phyloP scores from a whole-genome alignment of 1,284 basidiomycete species.

The Boletellus deceptivus region DNA sequence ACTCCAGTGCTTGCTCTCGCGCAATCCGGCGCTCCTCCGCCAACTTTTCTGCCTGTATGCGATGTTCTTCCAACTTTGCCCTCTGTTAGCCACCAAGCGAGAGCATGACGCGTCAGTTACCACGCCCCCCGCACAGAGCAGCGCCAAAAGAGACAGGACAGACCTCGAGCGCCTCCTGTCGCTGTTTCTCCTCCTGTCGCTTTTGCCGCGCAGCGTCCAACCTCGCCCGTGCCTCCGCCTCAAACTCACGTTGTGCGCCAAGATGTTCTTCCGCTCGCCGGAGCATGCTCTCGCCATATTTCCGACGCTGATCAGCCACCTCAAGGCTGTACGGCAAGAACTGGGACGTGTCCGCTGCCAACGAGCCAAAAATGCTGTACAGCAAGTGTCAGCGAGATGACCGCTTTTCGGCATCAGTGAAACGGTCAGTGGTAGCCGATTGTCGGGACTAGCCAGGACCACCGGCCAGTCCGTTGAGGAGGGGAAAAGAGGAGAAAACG shows the following conservation, averaged over 20 bases:
- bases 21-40: slow-evolving; percentile 72
- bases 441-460: no score
- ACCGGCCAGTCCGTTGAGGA: background rate
- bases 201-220: slow-evolving; percentile 71
- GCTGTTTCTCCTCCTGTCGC: slow-evolving; percentile 64
- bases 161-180: slow-evolving; percentile 60
- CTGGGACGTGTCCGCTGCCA: slow-evolving; percentile 70
- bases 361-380: slow-evolving; percentile 73
- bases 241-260: slow-evolving; percentile 69
- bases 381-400: no score
- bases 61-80: slow-evolving; percentile 55
- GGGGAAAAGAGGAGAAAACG: slow-evolving; percentile 22
- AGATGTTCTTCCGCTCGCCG: slow-evolving; percentile 79
- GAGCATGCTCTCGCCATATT: slow-evolving; percentile 85
- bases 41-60: slow-evolving; percentile 62
- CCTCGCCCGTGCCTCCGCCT: slow-evolving; percentile 69
- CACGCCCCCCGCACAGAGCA: background rate
- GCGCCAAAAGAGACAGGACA: slow-evolving; percentile 1
- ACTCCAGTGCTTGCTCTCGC: slow-evolving; percentile 76
- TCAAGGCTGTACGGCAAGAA: slow-evolving; percentile 83
- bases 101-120: background rate
- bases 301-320: slow-evolving; percentile 82
- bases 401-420: background rate
- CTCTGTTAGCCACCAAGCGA: slow-evolving; percentile 37
- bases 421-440: background rate